phyloP scores from a whole-genome alignment of 495 filamentous ascomycete genomes.

The Choiromyces venosus region DNA sequence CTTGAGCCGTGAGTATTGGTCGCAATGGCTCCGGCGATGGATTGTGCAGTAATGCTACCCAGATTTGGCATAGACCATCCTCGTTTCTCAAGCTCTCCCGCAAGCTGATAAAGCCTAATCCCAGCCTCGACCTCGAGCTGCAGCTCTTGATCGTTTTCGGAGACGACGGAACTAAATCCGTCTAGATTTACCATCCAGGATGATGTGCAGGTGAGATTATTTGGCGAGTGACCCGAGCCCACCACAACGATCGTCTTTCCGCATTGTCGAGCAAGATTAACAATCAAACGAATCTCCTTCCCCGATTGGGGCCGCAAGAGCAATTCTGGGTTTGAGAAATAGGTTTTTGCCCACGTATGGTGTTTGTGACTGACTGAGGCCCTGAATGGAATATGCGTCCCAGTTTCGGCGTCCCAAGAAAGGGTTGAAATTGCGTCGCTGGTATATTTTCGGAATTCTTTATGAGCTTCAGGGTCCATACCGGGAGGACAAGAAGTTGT shows the following conservation, averaged over 20 bases:
- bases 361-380: conserved; percentile 65
- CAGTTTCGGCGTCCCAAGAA: conserved; percentile 32
- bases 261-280: conserved; percentile 73
- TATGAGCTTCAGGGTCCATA: conserved; percentile 39
- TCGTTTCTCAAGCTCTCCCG: conserved; percentile 59
- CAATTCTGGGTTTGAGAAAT: conserved; percentile 77
- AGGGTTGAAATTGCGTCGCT: conserved; percentile 30
- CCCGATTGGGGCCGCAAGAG: conserved; percentile 76
- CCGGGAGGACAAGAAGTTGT: conserved; percentile 5
- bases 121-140: conserved; percentile 75
- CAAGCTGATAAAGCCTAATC: conserved; percentile 69
- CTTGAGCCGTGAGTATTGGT: conserved; percentile 92
- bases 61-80: conserved; percentile 81
- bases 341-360: conserved; percentile 95
- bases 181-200: conserved; percentile 94
- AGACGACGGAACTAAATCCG: conserved; percentile 64
- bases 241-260: conserved; percentile 72
- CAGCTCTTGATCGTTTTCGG: conserved; percentile 58
- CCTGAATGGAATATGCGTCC: conserved; percentile 63
- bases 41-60: conserved; percentile 91
- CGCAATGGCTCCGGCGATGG: conserved; percentile 83
- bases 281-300: conserved; percentile 73
- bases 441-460: conserved; percentile 35
- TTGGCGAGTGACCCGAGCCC: conserved; percentile 86
- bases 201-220: conserved; percentile 85